Evolutionary conservation across 2,329 filamentous ascomycete genomes (phyloP), one percentile per base, ranked within the genome.

Genomic region (Nemania diffusa): DNA sequence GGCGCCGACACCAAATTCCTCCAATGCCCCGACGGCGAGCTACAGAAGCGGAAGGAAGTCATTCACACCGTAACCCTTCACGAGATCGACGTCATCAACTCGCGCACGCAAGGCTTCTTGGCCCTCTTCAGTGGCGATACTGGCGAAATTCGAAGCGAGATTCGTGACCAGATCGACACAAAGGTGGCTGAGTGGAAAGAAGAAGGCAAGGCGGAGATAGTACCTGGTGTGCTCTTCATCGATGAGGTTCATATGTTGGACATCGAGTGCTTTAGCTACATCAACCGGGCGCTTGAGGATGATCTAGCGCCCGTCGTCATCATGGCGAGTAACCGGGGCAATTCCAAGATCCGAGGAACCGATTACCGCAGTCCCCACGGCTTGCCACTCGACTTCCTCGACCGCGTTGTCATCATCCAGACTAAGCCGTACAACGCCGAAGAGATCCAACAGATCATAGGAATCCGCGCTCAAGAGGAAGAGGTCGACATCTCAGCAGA

Each of bases 211-310:
- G 96, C 96, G 2, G 94, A 97, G 82, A 98, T 99, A 62, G 94
- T 99, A 0, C 96, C 96, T 0, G 96, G 96, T 52, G 96, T 99
- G 7, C 84, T 99, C 7, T 99, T 99, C 84, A 97, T 99, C 76
- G 96, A 99, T 76, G 96, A 99, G 83, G 95, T 99, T 5, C 96
- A 99, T 85, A 98, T 99, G 95, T 92, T 99, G 65, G 96, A 99
- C 79, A 97, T 98, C 71, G 96, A 99, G 81, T 98, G 95, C 84
- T 99, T 97, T 84, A 97, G 94, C 51, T 99, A 97, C 84, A 91
- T 99, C 85, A 99, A 99, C 84, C 92, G 96, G 59, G 96, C 96
- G 0, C 86, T 99, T 51, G 96, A 99, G 81, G 93, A 94, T 68
- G 94, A 98, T 75, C 87, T 99, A 34, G 94, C 96, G 1, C 96